Conservation (phyloP, 768 basidiomycete species). For the Lentinus brumalis region DNA sequence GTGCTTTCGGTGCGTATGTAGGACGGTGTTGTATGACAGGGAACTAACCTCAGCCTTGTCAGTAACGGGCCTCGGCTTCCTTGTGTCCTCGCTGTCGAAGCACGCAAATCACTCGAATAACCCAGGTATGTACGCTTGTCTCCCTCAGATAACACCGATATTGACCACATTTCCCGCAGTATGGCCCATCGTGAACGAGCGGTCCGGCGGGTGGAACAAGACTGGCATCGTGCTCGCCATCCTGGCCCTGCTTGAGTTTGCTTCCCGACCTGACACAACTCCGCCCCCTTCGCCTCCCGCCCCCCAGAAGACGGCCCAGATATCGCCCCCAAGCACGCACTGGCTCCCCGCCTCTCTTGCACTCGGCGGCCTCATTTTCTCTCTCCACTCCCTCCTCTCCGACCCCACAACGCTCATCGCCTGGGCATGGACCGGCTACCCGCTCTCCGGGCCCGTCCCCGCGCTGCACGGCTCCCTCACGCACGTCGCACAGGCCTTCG, state of each 20-base stretch:
- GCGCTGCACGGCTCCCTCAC: constrained; percentile 72
- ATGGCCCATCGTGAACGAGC: constrained; percentile 74
- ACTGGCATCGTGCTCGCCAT: constrained; percentile 60
- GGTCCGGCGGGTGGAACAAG: constrained; percentile 71
- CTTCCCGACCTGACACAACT: constrained; percentile 39
- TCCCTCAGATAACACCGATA: too few species aligned
- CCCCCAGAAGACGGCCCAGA: neutral
- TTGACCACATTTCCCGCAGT: constrained; percentile 41
- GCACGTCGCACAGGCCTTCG: constrained; percentile 60
- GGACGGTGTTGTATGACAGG: neutral
- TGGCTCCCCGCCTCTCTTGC: constrained; percentile 53
- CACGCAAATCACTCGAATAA: constrained; percentile 81
- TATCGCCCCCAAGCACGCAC: constrained; percentile 5
- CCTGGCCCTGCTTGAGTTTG: constrained; percentile 59
- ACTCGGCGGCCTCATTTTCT: constrained; percentile 70
- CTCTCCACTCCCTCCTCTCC: constrained; percentile 68
- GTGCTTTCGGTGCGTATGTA: constrained; percentile 46
- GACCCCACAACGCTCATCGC: constrained; percentile 80
- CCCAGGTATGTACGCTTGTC: too few species aligned
- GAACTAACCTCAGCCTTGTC: neutral
- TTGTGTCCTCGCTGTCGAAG: constrained; percentile 70
- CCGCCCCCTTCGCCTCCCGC: constrained; percentile 16
- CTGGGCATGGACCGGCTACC: constrained; percentile 92
- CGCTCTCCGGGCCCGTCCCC: constrained; percentile 70
- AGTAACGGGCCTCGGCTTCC: constrained; percentile 70